Base-by-base conservation (phyloP, 352 stramenopile genomes). In the Globisporangium alternatum region DNA sequence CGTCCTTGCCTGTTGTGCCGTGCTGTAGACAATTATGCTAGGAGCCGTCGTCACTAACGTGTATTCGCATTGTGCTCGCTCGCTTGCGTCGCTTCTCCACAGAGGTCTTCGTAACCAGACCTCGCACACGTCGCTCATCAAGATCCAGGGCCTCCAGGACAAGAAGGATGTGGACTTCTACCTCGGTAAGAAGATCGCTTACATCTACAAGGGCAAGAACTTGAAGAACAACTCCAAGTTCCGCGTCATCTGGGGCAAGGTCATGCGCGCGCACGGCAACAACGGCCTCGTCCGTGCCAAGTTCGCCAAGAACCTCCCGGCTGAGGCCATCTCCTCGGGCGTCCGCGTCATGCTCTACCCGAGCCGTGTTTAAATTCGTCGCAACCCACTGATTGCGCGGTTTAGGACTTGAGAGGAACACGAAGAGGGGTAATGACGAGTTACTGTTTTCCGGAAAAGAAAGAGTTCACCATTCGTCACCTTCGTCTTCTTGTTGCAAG, bases 341-440 rank as follows among this genome's bases (percentile, higher is more conserved):
- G 96, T 99, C 59, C 91, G 97, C 76, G 94, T 99, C 74, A 99
- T 99, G 97, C 95, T 99, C 63, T 99, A 99, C 88, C 98, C 98
- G 65, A 98, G 90, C 76, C 91, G 90, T 77, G 96, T 99, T 70
- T 99, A 99, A 69, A 63, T 68, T 70, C 45, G 58, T 67, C 44
- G 41, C 41, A 12, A 48, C 19, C 15, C 17, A 48, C 39, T 41
- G 35, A 62, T 52, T 66, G 60, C 65, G 69, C 74, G 63, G 52
- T 74, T 28, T 58, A 76, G 44, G 61, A 60, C 43, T 65, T 65
- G 62, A 48, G 17, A 68, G 74, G 74, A 81, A 78, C 69, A 59
- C 67, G 74, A 75, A 77, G 71, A 78, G 71, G 68, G 68, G 69
- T 77, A 78, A 73, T 65, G 51, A 72, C 66, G 66, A 72, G 65